phyloP scores from a whole-genome alignment of 2,329 filamentous ascomycete species.

The Phaeosphaeria sp. region DNA sequence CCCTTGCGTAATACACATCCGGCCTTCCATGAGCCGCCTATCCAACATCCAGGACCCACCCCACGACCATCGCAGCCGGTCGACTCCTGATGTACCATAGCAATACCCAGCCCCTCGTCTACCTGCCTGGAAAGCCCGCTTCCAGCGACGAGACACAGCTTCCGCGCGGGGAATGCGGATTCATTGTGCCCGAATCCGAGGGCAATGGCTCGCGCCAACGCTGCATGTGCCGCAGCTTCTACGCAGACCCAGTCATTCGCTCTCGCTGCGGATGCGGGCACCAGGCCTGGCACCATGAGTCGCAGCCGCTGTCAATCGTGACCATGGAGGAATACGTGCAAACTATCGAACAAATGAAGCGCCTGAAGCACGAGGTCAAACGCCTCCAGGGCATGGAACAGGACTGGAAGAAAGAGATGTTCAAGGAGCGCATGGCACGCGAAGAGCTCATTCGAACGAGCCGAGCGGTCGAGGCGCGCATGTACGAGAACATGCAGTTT shows the following conservation, averaged over 20 bases:
- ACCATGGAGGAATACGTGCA: constrained; percentile 46
- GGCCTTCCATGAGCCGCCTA: constrained; percentile 44
- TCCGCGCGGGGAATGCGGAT: constrained; percentile 49
- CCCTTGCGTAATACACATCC: background rate
- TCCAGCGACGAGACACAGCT: constrained; percentile 38
- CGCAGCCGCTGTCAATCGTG: constrained; percentile 42
- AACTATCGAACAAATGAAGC: constrained; percentile 47
- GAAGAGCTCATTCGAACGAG: constrained; percentile 44
- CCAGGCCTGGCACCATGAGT: constrained; percentile 56
- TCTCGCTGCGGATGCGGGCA: constrained; percentile 56
- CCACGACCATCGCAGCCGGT: constrained; percentile 35
- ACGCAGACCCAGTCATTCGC: constrained; percentile 45
- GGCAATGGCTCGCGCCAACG: constrained; percentile 41
- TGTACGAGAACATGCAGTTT: constrained; percentile 49
- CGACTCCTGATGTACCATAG: constrained; percentile 48
- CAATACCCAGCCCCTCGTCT: constrained; percentile 36
- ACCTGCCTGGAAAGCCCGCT: constrained; percentile 38
- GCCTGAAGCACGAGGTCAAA: constrained; percentile 41
- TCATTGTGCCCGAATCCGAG: constrained; percentile 39
- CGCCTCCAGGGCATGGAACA: constrained; percentile 44
- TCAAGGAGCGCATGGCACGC: constrained; percentile 42
- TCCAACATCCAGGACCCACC: constrained; percentile 26
- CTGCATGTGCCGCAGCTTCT: constrained; percentile 55
- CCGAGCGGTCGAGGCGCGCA: constrained; percentile 41
- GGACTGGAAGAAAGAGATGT: constrained; percentile 46